These are phyloP conservation scores for Colletotrichum aenigma DNA, from an alignment of 2,329 filamentous ascomycete species.

Conservation along the genomic window DNA sequence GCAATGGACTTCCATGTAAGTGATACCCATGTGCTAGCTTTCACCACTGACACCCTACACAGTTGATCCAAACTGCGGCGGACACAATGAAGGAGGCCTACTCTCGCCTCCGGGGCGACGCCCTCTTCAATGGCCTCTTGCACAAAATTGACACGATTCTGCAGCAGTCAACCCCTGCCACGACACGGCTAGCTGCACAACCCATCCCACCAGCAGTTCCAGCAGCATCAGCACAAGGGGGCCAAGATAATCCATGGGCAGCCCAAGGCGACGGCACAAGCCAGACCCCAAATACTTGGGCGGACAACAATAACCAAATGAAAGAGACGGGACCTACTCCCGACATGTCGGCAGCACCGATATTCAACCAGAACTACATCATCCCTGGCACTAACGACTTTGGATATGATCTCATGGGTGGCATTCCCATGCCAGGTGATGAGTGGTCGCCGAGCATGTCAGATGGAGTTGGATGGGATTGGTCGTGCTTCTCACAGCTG, in stretches of 20 bases:
- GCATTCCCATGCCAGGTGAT: neutral
- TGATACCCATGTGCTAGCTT: accelerated
- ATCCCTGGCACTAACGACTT: neutral
- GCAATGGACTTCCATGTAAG: constrained; percentile 12
- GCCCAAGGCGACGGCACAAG: neutral
- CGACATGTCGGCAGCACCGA: neutral
- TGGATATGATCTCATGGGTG: neutral
- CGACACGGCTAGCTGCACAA: neutral
- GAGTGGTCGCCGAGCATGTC: constrained; percentile 7
- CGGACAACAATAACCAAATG: neutral
- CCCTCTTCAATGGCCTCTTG: neutral
- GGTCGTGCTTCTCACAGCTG: constrained; percentile 10
- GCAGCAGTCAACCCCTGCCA: neutral
- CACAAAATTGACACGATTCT: constrained; percentile 3
- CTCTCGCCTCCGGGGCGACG: neutral
- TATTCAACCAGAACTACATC: neutral
- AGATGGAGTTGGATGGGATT: constrained; percentile 12
- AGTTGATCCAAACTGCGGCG: neutral
- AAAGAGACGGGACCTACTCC: neutral
- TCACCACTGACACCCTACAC: neutral
- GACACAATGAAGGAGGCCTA: constrained; percentile 2
- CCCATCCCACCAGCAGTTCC: neutral
- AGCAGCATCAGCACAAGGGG: neutral
- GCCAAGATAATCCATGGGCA: neutral
- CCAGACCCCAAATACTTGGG: neutral